phyloP scores from a whole-genome alignment of 192 early-diverging fungal genomes.

The Coemansia sp. region DNA sequence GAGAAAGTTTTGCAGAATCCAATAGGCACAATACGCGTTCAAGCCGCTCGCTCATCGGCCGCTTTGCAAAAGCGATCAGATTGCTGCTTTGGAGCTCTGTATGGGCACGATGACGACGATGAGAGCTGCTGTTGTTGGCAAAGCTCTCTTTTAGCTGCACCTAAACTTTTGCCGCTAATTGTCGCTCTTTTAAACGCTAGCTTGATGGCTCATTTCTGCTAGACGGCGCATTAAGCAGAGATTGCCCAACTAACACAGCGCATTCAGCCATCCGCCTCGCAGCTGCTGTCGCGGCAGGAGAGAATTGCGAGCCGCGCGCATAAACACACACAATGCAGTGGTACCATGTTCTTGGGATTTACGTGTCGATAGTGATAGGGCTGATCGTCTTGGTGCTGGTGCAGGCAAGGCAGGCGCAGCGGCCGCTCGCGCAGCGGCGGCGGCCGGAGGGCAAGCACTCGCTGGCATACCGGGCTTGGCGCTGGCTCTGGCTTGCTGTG shows the following conservation, averaged over 20 bases:
- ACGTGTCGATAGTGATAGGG: conserved; percentile 39
- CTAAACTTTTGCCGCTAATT: too few species aligned
- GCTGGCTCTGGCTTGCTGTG: conserved; percentile 48
- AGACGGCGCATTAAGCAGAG: background rate
- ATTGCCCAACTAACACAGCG: background rate
- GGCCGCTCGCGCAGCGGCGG: conserved; percentile 2
- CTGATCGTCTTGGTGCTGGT: conserved; percentile 36
- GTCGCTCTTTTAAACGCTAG: background rate
- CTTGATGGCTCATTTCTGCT: background rate
- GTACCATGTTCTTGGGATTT: conserved; percentile 51
- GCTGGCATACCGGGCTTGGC: conserved; percentile 35
- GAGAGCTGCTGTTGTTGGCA: too few species aligned
- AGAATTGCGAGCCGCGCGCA: conserved; percentile 4
- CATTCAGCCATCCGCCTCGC: background rate
- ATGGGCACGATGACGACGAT: background rate
- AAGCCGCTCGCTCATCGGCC: too few species aligned
- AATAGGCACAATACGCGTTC: too few species aligned
- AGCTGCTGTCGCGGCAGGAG: background rate
- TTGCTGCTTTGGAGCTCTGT: too few species aligned
- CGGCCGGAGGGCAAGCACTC: conserved; percentile 21
- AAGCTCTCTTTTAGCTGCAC: background rate
- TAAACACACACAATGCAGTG: conserved; percentile 22
- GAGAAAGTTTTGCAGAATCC: too few species aligned
- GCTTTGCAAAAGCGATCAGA: too few species aligned
- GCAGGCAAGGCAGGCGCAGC: conserved; percentile 22